Conservation (phyloP, 768 basidiomycete genomes). For the Porphyrellus cyaneotinctus region DNA sequence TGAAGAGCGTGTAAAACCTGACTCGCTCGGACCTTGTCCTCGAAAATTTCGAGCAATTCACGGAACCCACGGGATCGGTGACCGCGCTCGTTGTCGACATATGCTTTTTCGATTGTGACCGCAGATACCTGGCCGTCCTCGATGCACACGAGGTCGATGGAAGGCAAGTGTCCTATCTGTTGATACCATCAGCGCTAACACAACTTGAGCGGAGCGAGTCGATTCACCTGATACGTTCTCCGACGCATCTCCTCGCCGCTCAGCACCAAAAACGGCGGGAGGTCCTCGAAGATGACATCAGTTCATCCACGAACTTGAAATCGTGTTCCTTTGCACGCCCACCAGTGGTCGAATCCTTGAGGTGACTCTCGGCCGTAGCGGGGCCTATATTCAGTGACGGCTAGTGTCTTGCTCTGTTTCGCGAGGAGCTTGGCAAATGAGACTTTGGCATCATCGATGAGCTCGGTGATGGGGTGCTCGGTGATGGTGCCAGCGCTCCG, state of each 20-base stretch:
- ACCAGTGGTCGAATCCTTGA: conserved; percentile 90
- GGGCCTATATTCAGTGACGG: conserved; percentile 76
- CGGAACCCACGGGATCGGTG: conserved; percentile 77
- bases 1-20: background rate
- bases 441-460: conserved; percentile 82
- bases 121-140: conserved; percentile 56
- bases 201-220: background rate
- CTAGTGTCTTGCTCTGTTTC: conserved; percentile 80
- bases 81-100: conserved; percentile 64
- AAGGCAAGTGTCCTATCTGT: conserved; percentile 74
- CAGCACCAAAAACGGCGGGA: conserved; percentile 81
- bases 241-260: conserved; percentile 67
- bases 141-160: conserved; percentile 82
- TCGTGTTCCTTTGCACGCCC: conserved; percentile 68
- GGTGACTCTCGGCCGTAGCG: conserved; percentile 82
- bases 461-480: conserved; percentile 77
- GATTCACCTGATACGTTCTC: conserved; percentile 53
- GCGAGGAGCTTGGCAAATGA: conserved; percentile 62
- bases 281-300: conserved; percentile 72
- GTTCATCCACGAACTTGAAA: conserved; percentile 86
- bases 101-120: conserved; percentile 52
- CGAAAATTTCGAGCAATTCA: conserved; percentile 71
- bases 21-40: conserved; percentile 45
- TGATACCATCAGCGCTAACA: background rate
- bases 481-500: conserved; percentile 1